These are phyloP conservation scores for Monosiga brevicollis DNA, from an alignment of 78 protist species.

Conservation along the genomic window DNA sequence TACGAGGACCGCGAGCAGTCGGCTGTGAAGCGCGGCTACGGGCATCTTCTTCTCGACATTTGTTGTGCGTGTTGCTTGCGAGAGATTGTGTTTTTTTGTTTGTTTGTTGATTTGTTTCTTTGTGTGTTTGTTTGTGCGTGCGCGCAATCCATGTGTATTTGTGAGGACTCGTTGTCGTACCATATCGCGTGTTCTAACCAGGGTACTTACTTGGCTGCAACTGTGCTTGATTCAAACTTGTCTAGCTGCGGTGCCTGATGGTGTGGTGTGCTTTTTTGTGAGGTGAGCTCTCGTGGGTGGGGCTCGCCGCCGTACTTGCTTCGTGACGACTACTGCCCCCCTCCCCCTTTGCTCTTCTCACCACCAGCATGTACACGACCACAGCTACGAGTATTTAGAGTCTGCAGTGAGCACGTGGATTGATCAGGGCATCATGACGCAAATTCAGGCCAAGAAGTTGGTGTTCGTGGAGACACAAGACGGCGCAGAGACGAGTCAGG, in stretches of 20 bases:
- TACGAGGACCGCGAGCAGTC: constrained; percentile 49
- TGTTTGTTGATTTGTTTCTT: neutral
- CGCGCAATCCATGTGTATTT: neutral
- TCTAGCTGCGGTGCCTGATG: no score
- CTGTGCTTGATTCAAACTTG: no score
- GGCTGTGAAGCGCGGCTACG: constrained; percentile 79
- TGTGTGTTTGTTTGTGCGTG: neutral
- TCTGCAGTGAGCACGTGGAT: constrained; percentile 67
- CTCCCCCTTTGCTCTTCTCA: no score
- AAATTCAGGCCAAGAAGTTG: neutral
- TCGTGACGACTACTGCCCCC: no score
- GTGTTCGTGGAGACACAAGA: constrained; percentile 87
- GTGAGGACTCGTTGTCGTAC: no score
- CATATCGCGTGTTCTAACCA: no score
- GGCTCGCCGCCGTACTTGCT: no score
- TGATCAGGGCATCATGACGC: constrained; percentile 31
- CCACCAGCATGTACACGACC: neutral
- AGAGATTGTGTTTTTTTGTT: no score
- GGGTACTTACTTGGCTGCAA: no score
- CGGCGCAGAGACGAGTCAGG: constrained; percentile 82
- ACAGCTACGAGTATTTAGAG: constrained; percentile 84
- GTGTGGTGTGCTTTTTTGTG: no score
- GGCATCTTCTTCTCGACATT: constrained; percentile 60
- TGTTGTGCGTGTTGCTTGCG: neutral
- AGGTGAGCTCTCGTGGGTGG: no score